These are phyloP conservation scores for Aspergillus sp. DNA, from an alignment of 2,329 filamentous ascomycete genomes.

Conservation along the genomic window DNA sequence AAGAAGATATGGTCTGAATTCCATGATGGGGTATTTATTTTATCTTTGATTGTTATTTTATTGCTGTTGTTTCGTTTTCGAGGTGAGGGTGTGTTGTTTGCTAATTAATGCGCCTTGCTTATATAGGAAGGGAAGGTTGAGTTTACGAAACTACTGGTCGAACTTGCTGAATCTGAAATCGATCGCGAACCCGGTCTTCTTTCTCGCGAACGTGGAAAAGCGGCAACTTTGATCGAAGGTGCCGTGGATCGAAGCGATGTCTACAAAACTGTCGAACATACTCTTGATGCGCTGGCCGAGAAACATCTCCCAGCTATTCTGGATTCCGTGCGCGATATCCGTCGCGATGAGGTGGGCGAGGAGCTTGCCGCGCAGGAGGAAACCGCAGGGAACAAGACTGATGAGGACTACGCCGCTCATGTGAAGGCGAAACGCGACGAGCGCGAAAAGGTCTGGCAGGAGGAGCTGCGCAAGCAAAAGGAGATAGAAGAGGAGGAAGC, in stretches of 20 bases:
- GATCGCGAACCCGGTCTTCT: constrained; percentile 63
- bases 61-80: not conserved
- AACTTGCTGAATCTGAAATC: constrained; percentile 62
- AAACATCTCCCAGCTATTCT: constrained; percentile 58
- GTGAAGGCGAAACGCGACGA: constrained; percentile 55
- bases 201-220: constrained; percentile 62
- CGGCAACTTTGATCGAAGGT: constrained; percentile 64
- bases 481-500: constrained; percentile 51
- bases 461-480: constrained; percentile 53
- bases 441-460: constrained; percentile 53
- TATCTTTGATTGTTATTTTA: constrained; percentile 3
- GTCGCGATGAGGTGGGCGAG: constrained; percentile 60
- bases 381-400: constrained; percentile 58
- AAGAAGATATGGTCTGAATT: constrained; percentile 64
- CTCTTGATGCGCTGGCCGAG: constrained; percentile 57
- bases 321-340: constrained; percentile 57
- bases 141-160: constrained; percentile 55
- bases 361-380: constrained; percentile 58
- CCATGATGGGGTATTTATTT: constrained; percentile 52
- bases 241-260: constrained; percentile 65
- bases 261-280: constrained; percentile 59
- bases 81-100: not conserved
- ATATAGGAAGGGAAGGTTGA: constrained; percentile 54
- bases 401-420: constrained; percentile 61
- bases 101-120: constrained; percentile 16